Base-by-base conservation (phyloP, 202 grass and related monocot species). In the Schoenoplectus triqueter region DNA sequence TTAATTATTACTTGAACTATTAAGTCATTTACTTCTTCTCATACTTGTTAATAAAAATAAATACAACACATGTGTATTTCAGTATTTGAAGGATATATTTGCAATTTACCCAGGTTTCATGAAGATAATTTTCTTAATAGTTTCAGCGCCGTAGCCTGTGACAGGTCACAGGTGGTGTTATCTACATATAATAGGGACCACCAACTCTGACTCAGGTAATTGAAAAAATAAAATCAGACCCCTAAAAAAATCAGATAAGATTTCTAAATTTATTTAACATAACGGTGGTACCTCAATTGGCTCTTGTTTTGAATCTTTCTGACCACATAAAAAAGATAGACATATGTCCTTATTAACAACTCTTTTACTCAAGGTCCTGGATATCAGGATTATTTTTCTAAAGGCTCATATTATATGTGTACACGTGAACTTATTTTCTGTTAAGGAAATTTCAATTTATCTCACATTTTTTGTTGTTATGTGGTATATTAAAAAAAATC, bases 261-360 rank as follows among this genome's bases (percentile, higher is more conserved):
- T 78, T 78, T 2, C 55, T 6, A 22, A 78, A 56, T 61, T 44
- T 10, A 60, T 60, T 22, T 17, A 60, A 78, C 54, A 60, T 17
- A 45, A 61, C 61, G 52, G 31, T 78, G 75, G 75, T 39, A 18
- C 44, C 75, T 78, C 75, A 31, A 78, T 78, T 78, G 44, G 39
- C 55, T 45, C 14, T 78, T 78, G 39, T 78, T 78, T 78, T 59
- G 75, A 60, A 61, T 78, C 39, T 78, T 78, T 78, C 10, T 56
- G 73, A 77, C 73, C 73, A 77, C 51, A 77, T 31, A 7, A 72
- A 48, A 57, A 77, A 76, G 50, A 50, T 2, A 77, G 20, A 70
- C 44, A 5, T 11, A 5, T 44, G 42, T 40, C 41, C 46, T 70
- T 7, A 70, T 10, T 66, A 66, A 13, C 21, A 20, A 13, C 10